Evolutionary conservation across 352 stramenopile genomes (phyloP).

Genomic region (Elongisporangium senticosum): DNA sequence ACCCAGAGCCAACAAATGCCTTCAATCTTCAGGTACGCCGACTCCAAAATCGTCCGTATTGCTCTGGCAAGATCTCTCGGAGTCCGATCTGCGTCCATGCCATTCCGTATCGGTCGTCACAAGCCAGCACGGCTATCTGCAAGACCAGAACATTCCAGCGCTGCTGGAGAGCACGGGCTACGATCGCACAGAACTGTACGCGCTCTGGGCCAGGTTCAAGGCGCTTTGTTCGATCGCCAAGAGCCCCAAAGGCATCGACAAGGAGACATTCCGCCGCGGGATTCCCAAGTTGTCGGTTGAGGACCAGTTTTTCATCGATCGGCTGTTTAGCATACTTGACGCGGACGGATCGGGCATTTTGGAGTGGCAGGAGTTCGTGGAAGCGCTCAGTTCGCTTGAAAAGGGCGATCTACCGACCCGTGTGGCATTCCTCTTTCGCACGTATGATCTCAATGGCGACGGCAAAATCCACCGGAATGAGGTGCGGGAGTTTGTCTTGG

Average conservation of each 20-base stretch:
- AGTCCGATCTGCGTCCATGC: slow-evolving; percentile 22
- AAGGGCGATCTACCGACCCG: slow-evolving; percentile 47
- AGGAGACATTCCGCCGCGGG: slow-evolving; percentile 55
- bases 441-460: slow-evolving; percentile 69
- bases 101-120: slow-evolving; percentile 26
- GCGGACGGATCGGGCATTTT: slow-evolving; percentile 51
- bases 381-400: slow-evolving; percentile 57
- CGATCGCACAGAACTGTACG: slow-evolving; percentile 53
- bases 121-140: slow-evolving; percentile 47
- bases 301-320: slow-evolving; percentile 71
- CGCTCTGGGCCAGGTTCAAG: slow-evolving; percentile 68
- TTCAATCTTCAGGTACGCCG: neutral
- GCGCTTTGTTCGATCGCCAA: slow-evolving; percentile 55
- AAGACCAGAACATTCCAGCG: slow-evolving; percentile 43
- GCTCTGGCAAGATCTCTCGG: slow-evolving; percentile 13
- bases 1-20: neutral
- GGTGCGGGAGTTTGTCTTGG: slow-evolving; percentile 54
- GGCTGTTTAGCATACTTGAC: slow-evolving; percentile 63
- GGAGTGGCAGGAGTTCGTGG: slow-evolving; percentile 72
- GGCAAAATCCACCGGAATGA: slow-evolving; percentile 54
- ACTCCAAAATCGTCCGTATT: neutral
- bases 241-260: slow-evolving; percentile 44
- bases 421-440: slow-evolving; percentile 64
- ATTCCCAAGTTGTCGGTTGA: slow-evolving; percentile 58
- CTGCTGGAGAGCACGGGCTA: slow-evolving; percentile 51